Percentiles rank a stretch among this genome's conserved stretches.
Conservation (phyloP, 2,329 filamentous ascomycete genomes). For the Hawksworthiomyces lignivorus region DNA sequence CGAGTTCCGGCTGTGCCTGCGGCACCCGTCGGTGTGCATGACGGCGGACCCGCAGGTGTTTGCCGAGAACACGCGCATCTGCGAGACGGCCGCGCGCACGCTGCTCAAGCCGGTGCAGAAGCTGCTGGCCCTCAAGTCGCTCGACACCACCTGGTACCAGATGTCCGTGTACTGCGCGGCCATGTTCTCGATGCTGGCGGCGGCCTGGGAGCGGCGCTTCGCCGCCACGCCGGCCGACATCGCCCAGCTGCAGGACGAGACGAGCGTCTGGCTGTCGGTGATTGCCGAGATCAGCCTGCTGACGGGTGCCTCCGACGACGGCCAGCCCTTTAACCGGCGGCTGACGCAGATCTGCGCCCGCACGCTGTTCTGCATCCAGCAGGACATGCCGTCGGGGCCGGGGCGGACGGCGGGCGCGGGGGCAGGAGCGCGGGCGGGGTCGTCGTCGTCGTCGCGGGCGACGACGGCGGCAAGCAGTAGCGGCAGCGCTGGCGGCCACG, state of each 20-base stretch:
- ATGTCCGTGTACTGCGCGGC: conserved; percentile 64
- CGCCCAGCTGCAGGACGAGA: conserved; percentile 54
- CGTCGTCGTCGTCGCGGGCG: conserved; percentile 1
- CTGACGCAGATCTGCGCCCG: conserved; percentile 42
- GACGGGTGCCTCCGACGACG: conserved; percentile 21
- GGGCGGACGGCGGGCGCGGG: no score
- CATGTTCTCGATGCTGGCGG: conserved; percentile 65
- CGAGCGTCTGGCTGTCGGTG: conserved; percentile 61
- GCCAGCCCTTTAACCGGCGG: conserved; percentile 34
- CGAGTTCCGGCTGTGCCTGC: conserved; percentile 52
- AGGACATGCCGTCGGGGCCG: conserved; percentile 32
- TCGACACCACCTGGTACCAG: conserved; percentile 75
- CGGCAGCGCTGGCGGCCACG: not conserved
- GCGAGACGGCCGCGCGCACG: conserved; percentile 56
- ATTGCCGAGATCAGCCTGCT: conserved; percentile 53
- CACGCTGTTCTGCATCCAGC: conserved; percentile 45
- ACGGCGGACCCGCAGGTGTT: conserved; percentile 47
- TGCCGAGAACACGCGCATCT: conserved; percentile 56
- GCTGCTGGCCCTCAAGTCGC: conserved; percentile 55
- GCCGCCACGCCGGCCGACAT: conserved; percentile 52
- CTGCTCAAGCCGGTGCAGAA: conserved; percentile 54
- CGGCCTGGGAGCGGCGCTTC: conserved; percentile 58
- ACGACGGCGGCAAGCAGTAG: no score
- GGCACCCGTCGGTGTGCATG: conserved; percentile 54
- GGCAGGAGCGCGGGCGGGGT: no score